These are phyloP conservation scores for Exsudoporus frostii DNA, from an alignment of 768 basidiomycete genomes.

Conservation along the genomic window DNA sequence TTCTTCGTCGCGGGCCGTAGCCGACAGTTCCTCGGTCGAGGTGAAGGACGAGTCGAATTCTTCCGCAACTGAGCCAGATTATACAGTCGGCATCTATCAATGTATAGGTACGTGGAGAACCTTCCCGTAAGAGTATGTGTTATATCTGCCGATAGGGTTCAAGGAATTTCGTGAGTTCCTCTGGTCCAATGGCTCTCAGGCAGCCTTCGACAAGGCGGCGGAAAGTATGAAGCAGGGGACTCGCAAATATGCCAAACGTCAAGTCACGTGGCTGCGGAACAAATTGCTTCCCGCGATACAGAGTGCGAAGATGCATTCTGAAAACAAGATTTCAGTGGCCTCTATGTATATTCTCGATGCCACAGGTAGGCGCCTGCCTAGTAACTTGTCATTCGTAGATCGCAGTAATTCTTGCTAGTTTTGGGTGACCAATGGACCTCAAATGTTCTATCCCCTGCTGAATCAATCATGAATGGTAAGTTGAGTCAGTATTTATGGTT, in stretches of 20 bases:
- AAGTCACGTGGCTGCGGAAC: conserved; percentile 89
- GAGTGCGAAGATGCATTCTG: conserved; percentile 40
- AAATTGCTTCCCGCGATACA: conserved; percentile 77
- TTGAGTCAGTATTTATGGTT: background rate
- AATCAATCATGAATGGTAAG: conserved; percentile 48
- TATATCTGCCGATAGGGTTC: conserved; percentile 58
- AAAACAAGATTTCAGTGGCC: conserved; percentile 24
- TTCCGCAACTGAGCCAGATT: conserved; percentile 38
- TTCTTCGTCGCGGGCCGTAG: conserved; percentile 1
- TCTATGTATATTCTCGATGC: conserved; percentile 66
- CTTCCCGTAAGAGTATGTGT: background rate
- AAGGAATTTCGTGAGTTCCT: conserved; percentile 82
- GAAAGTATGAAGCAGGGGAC: conserved; percentile 86
- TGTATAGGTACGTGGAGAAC: conserved; percentile 69
- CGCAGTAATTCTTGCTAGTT: conserved; percentile 32
- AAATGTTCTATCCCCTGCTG: conserved; percentile 52
- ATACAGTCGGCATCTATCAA: conserved; percentile 88
- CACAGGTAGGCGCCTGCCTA: conserved; percentile 44
- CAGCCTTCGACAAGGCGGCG: conserved; percentile 52
- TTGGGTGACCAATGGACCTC: conserved; percentile 56
- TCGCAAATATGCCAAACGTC: conserved; percentile 86
- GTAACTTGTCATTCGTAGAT: background rate
- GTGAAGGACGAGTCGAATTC: background rate
- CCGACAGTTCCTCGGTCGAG: background rate
- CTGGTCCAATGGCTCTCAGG: conserved; percentile 37